Base-by-base conservation (phyloP, 2,329 filamentous ascomycete species). In the Aureobasidium sp. region DNA sequence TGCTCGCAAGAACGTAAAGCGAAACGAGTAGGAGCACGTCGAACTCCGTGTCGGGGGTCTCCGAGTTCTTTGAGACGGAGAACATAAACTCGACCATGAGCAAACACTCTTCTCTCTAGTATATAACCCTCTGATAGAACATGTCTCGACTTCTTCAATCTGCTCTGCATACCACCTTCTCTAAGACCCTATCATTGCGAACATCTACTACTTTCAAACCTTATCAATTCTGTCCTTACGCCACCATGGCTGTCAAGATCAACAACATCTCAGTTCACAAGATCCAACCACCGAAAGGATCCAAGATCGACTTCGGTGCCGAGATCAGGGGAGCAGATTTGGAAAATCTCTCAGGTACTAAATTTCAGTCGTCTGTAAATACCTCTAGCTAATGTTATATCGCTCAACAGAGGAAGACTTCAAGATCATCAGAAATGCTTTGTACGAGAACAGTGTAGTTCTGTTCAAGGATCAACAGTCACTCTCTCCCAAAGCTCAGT, bases 401-500 rank as follows among this genome's bases (percentile, higher is more conserved):
- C n/a, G 32, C 8, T 29, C 64, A 47, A 61, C 66, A 78, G 86
- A 89, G 66, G 78, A 77, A 66, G 84, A 88, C 68, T 90, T 90
- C 69, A 75, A 79, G 8, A 71, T 79, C 25, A 85, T 92, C 68
- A 82, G 80, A 63, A 74, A 84, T 21, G 83, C 87, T 1, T 81
- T 91, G 5, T 91, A 88, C 77, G 79, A 75, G 13, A 77, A 88
- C 69, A 86, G 88, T 64, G 82, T 91, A 15, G 77, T 91, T 11
- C 80, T 91, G 32, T 82, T 92, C 76, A 90, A 88, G 72, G 78
- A 83, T 69, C 87, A 91, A 70, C 69, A 77, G 47, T 77, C 82
- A 45, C 77, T 87, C 29, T 83, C 86, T 0, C 86, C 89, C 1
- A 84, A 83, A 69, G 86, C 87, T 8, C 89, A 92, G 70, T 92